Evolutionary conservation across 2,329 filamentous ascomycete genomes (phyloP).

Genomic region (Epichloe festucae): DNA sequence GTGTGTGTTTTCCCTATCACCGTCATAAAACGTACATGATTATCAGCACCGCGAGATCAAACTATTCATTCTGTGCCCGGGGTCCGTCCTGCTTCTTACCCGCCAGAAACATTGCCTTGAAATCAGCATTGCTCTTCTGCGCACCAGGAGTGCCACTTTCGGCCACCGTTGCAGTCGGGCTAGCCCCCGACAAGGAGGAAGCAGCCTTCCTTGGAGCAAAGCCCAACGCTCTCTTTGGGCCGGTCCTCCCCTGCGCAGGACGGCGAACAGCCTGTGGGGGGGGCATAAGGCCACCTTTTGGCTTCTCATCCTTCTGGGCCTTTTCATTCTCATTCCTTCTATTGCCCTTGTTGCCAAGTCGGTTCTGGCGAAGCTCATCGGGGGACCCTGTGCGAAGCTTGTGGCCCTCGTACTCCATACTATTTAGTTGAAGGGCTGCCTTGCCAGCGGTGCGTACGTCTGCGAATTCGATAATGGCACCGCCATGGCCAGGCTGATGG

Average conservation of each 20-base stretch:
- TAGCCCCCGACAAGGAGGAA: conserved; percentile 4
- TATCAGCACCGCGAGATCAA: no score
- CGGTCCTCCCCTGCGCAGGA: conserved; percentile 26
- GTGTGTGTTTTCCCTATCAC: no score
- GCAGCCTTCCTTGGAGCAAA: conserved; percentile 21
- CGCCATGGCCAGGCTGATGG: conserved; percentile 68
- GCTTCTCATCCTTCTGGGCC: conserved; percentile 7
- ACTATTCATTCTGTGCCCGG: neutral
- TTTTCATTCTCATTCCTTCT: conserved; percentile 9
- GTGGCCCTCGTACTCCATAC: conserved; percentile 39
- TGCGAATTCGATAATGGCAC: conserved; percentile 73
- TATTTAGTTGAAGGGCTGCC: conserved; percentile 48
- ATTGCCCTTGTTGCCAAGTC: conserved; percentile 25
- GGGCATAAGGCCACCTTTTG: conserved; percentile 25
- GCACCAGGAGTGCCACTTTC: conserved; percentile 9
- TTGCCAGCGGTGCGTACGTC: conserved; percentile 60
- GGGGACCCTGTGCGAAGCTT: conserved; percentile 41
- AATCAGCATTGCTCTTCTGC: conserved; percentile 43
- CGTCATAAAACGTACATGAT: no score
- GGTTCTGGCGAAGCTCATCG: conserved; percentile 40
- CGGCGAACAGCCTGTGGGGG: conserved; percentile 30
- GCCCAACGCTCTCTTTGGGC: conserved; percentile 30
- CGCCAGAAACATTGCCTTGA: conserved; percentile 38
- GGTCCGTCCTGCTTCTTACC: conserved; percentile 8
- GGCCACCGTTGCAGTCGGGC: conserved; percentile 14